Conservation (phyloP, 768 basidiomycete genomes). For the Tubosaeta sp. region DNA sequence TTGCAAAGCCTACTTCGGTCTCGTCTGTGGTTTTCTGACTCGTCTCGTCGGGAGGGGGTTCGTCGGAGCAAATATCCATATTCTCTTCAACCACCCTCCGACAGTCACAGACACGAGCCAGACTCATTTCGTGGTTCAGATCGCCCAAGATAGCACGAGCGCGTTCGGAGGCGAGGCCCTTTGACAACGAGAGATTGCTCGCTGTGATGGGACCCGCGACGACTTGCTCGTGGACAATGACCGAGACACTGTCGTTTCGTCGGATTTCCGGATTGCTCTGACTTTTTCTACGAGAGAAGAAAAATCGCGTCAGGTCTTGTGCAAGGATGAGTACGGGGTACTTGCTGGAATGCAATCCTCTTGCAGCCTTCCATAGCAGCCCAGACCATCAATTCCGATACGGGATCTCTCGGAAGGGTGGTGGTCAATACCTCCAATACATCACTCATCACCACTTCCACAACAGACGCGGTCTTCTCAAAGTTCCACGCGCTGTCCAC, state of each 20-base stretch:
- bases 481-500: constrained; percentile 76
- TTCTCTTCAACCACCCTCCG: constrained; percentile 15
- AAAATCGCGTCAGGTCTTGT: not conserved
- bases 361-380: constrained; percentile 54
- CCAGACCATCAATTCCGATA: constrained; percentile 70
- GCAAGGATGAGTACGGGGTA: constrained; percentile 5
- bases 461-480: constrained; percentile 58
- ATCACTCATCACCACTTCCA: constrained; percentile 62
- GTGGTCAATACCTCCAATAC: constrained; percentile 59
- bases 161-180: constrained; percentile 61
- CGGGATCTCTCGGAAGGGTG: constrained; percentile 62
- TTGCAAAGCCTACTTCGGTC: constrained; percentile 49
- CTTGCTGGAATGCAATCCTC: constrained; percentile 44
- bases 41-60: constrained; percentile 16
- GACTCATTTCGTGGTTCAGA: constrained; percentile 37
- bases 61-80: constrained; percentile 16
- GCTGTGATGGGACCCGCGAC: constrained; percentile 62
- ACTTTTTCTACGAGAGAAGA: constrained; percentile 37
- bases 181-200: constrained; percentile 55
- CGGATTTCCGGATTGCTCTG: constrained; percentile 41
- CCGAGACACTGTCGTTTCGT: constrained; percentile 48
- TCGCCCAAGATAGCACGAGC: constrained; percentile 54
- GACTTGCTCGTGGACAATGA: constrained; percentile 53
- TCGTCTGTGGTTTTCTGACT: constrained; percentile 36
- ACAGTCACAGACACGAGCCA: constrained; percentile 45